A percentile compares a stretch with the other conserved stretches of the same genome.
phyloP scores from a whole-genome alignment of 2,329 filamentous ascomycete species.

The Blastomyces emzantsi region DNA sequence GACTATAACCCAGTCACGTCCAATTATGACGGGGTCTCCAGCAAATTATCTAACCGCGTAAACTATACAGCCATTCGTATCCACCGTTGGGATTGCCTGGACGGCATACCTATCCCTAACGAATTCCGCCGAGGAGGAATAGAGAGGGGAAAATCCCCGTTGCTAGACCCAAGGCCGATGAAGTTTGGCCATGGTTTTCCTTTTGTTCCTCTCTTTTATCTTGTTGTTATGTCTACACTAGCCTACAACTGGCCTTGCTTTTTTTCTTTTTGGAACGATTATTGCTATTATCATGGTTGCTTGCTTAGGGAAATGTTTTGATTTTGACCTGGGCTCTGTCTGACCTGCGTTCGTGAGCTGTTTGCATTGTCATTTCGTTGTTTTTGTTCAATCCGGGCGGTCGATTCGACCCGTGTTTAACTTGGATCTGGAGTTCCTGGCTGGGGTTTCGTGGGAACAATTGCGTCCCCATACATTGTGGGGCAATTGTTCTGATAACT shows the following conservation, averaged over 20 bases:
- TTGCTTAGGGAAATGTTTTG: background rate
- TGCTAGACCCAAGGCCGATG: background rate
- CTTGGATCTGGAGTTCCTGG: background rate
- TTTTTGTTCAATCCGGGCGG: background rate
- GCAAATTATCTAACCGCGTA: conserved; percentile 3
- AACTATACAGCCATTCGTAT: conserved; percentile 69
- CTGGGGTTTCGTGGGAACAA: background rate
- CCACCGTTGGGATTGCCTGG: conserved; percentile 87
- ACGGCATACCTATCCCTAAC: conserved; percentile 84
- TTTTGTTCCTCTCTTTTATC: background rate
- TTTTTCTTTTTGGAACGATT: background rate
- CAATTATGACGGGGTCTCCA: conserved; percentile 7
- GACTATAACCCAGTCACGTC: background rate
- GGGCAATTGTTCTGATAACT: background rate
- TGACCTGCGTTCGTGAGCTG: background rate
- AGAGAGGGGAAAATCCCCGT: conserved; percentile 10
- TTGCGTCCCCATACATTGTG: background rate
- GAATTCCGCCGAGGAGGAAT: conserved; percentile 66
- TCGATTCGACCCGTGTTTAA: background rate
- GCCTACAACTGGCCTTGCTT: background rate
- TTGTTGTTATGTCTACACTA: background rate
- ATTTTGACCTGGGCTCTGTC: background rate
- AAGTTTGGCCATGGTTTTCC: background rate
- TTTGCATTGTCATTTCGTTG: background rate
- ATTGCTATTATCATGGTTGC: background rate